These are phyloP conservation scores for Sugiyamaella floridensis DNA, from an alignment of 805 yeast genomes.

Conservation along the genomic window DNA sequence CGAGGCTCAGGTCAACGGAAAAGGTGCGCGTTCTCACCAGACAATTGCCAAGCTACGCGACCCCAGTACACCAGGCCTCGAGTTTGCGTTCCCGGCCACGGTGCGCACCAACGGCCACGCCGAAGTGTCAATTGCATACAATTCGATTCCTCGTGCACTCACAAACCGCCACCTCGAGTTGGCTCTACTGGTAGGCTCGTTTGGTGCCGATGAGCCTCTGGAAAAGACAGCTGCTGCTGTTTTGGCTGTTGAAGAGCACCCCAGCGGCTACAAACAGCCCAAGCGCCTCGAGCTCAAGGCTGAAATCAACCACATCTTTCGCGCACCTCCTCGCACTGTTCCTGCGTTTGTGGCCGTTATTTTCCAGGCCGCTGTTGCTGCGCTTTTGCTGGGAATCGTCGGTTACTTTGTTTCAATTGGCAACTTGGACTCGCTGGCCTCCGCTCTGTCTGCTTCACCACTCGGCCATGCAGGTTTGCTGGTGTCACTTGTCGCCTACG, in stretches of 20 bases:
- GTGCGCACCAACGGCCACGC: constrained; percentile 31
- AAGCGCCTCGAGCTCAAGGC: constrained; percentile 39
- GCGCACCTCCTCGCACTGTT: constrained; percentile 46
- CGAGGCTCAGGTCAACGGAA: constrained; percentile 10
- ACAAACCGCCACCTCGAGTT: constrained; percentile 21
- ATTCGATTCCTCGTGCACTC: constrained; percentile 28
- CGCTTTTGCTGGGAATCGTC: constrained; percentile 38
- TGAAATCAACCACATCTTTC: constrained; percentile 61
- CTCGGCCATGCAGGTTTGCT: constrained; percentile 40
- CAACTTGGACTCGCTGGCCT: constrained; percentile 20
- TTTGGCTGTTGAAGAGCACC: constrained; percentile 9
- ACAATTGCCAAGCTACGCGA: constrained; percentile 21
- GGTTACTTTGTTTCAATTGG: constrained; percentile 27
- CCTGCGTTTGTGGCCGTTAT: constrained; percentile 44
- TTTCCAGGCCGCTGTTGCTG: constrained; percentile 42
- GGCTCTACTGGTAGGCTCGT: constrained; percentile 27
- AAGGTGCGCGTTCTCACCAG: constrained; percentile 24
- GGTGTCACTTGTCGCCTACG: constrained; percentile 43
- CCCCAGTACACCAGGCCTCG: constrained; percentile 21
- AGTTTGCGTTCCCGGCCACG: constrained; percentile 23
- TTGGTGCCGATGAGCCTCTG: constrained; percentile 21
- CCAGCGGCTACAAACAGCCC: constrained; percentile 8
- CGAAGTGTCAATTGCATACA: constrained; percentile 27
- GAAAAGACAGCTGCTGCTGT: constrained; percentile 16
- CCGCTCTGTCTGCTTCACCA: constrained; percentile 22